These are phyloP conservation scores for Pueraria montana DNA, from an alignment of 306 rosid species.

Conservation along the genomic window DNA sequence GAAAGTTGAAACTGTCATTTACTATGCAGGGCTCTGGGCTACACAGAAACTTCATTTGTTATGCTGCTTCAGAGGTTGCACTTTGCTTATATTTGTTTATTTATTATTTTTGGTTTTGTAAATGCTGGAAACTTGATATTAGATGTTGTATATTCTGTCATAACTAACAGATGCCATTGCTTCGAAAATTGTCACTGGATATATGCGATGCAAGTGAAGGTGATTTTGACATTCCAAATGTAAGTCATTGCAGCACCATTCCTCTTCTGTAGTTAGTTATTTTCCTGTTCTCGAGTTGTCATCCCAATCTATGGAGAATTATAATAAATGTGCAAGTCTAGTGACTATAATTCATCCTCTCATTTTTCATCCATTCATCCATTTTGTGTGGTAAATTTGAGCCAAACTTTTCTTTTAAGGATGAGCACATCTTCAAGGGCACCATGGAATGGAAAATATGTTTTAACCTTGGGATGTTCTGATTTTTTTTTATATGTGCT, in stretches of 20 bases:
- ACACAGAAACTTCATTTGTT: constrained; percentile 61
- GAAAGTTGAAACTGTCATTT: constrained; percentile 38
- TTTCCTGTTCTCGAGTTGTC: too few relatives aligned
- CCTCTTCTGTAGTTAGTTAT: background rate
- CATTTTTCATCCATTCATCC: constrained; percentile 12
- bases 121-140: constrained; percentile 35
- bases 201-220: constrained; percentile 83
- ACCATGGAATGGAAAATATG: background rate
- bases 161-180: constrained; percentile 70
- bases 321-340: background rate
- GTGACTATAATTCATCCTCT: background rate
- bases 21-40: constrained; percentile 76
- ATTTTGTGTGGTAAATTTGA: constrained; percentile 2
- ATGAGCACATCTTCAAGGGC: constrained; percentile 20
- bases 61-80: constrained; percentile 75
- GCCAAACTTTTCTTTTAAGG: constrained; percentile 2
- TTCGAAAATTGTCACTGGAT: constrained; percentile 78
- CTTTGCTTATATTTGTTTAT: background rate
- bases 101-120: background rate
- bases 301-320: constrained; percentile 16
- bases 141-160: constrained; percentile 34
- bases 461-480: constrained; percentile 37
- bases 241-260: constrained; percentile 54
- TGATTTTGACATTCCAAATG: constrained; percentile 75
- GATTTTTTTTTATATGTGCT: constrained; percentile 19